Evolutionary conservation across 169 alveolate species (phyloP), one percentile per base, ranked within the genome.

Genomic region (Plasmodium coatneyi): DNA sequence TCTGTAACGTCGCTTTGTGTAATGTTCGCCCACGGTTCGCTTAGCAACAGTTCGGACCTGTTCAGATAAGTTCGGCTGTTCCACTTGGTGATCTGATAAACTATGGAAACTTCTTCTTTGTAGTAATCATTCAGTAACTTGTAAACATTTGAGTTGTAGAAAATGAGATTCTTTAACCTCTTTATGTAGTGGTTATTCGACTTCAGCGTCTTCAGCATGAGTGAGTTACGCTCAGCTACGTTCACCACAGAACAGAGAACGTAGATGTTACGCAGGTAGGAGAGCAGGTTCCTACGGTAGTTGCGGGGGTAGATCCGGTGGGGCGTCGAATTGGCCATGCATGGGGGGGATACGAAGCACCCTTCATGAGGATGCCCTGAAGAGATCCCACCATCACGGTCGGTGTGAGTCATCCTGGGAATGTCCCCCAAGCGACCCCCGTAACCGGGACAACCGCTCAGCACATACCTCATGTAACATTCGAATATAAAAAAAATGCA

Each of bases 81-180:
- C 94, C 94, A 89, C 36, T 89, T 89, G 9, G 94, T 89, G 14
- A 89, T 79, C 41, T 79, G 71, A 39, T 89, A 60, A 19, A 89
- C 89, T 22, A 89, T 89, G 3, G 82, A 78, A 0, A 89, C 71
- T 79, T 89, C 94, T 5, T 66, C 89, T 19, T 79, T 89, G 22
- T 89, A 89, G 66, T 78, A 49, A 49, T 89, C 46, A 56, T 79
- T 89, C 71, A 89, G 28, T 2, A 89, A 25, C 7, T 89, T 89
- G 52, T 89, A 89, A 4, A 89, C 25, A 78, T 89, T 25, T 0
- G 94, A 89, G 71, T 89, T 89, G 12, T 79, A n/a, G 28, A 89
- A 79, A 30, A 89, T 89, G 82, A 56, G 54, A 89, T 89, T 89
- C 71, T 80, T 89, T 49, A 89, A 60, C 14, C 71, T 49, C 52